Conservation (phyloP, 176 grass and related monocot species). For the Musa itinerans region DNA sequence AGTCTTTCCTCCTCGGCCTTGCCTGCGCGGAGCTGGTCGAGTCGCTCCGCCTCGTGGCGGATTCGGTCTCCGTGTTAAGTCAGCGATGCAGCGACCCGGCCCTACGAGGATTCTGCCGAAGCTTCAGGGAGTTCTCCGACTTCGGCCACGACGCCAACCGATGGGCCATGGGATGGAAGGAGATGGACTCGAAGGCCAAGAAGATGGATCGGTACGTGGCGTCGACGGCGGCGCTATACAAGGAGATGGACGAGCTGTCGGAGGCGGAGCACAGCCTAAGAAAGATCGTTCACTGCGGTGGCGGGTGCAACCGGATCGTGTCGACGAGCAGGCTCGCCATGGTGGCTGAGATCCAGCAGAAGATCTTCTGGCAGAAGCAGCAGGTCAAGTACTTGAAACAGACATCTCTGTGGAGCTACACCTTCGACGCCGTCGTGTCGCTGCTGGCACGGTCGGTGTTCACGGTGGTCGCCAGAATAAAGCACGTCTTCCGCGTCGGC, state of each 20-base stretch:
- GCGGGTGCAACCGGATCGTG: slow-evolving; percentile 6
- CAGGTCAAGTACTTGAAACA: slow-evolving; percentile 70
- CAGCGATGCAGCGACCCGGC: slow-evolving; percentile 46
- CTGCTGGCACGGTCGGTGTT: slow-evolving; percentile 44
- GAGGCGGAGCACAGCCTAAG: slow-evolving; percentile 55
- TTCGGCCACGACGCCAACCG: slow-evolving; percentile 41
- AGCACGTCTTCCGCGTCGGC: slow-evolving; percentile 47
- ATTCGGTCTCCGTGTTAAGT: slow-evolving; percentile 33
- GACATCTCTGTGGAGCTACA: slow-evolving; percentile 58
- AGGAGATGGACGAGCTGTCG: slow-evolving; percentile 60
- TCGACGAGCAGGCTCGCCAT: slow-evolving; percentile 51
- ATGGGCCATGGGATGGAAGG: slow-evolving; percentile 53
- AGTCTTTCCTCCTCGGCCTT: slow-evolving; percentile 48
- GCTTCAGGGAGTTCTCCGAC: slow-evolving; percentile 50
- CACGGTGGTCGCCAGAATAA: slow-evolving; percentile 55
- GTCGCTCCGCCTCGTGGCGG: slow-evolving; percentile 35
- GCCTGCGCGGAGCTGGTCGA: slow-evolving; percentile 69
- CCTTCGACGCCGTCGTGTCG: slow-evolving; percentile 50
- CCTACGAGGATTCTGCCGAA: slow-evolving; percentile 33
- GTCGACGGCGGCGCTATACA: slow-evolving; percentile 33
- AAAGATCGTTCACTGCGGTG: slow-evolving; percentile 41
- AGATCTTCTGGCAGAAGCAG: slow-evolving; percentile 64
- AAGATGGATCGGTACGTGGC: slow-evolving; percentile 58
- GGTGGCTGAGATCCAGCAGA: slow-evolving; percentile 58
- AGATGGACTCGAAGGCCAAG: slow-evolving; percentile 52